Evolutionary conservation across 129 eudicot genomes (phyloP), one percentile per base, ranked within the genome.

Genomic region (Centaurea solstitialis): DNA sequence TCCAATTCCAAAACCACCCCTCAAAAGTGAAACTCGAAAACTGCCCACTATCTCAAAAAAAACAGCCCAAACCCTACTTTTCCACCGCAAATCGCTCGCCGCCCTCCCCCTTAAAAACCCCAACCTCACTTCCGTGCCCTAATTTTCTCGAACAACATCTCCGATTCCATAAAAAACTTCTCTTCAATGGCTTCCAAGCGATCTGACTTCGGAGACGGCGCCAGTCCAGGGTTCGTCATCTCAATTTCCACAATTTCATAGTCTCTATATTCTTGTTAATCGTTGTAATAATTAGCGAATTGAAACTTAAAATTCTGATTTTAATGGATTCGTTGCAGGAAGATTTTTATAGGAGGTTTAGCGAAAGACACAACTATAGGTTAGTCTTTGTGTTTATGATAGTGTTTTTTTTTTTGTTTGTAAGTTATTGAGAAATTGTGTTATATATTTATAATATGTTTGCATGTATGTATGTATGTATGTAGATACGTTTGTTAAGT

Each of bases 261-360:
- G 47, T 21, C 41, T 33, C 35, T 7, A 18, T 38, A 67, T 70
- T 70, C 26, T 75, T 76, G 62, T 40, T 23, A 47, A 18, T 53
- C 23, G 9, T 35, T 53, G 9, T n/a, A 3, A 3, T 5, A 1
- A 12, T 50, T 37, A 7, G 8, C 65, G 9, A 26, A 57, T 76
- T 0, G 30, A 28, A 12, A n/a, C 72, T 47, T 68, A 40, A 76
- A 73, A 20, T 75, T 30, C 21, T 38, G 37, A 35, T 84, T 33
- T 3, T 67, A 57, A 26, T 72, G 71, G 11, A 43, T 23, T 45
- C 69, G 30, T 79, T 81, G 15, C 97, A 94, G 97, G 76, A 92
- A 94, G 84, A 94, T 94, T 66, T 94, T 94, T 76, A 89, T 94
- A 40, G 98, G 97, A 33, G 98, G 97, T 47, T 79, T 94, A 70